Percentiles rank a stretch among this genome's conserved stretches.
Conservation (phyloP, 2,329 filamentous ascomycete species). For the Pseudogymnoascus sp. region DNA sequence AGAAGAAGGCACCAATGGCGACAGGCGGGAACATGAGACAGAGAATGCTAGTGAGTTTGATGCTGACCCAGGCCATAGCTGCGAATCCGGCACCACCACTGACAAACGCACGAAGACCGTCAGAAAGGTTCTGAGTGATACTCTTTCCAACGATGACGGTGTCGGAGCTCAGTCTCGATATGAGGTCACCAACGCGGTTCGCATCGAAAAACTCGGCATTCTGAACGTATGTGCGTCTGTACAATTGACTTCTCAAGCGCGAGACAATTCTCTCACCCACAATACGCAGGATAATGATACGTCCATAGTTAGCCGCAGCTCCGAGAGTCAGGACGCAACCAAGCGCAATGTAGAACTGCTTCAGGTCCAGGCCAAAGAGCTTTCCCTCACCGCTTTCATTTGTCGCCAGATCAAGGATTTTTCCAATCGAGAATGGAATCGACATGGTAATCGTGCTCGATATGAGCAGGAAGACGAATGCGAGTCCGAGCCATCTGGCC, state of each 20-base stretch:
- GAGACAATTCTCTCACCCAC: conserved; percentile 93
- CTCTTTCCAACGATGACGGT: conserved; percentile 98
- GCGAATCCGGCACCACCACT: conserved; percentile 83
- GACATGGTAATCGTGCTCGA: conserved; percentile 94
- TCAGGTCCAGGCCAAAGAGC: conserved; percentile 76
- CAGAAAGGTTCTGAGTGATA: conserved; percentile 94
- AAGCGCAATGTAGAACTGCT: conserved; percentile 81
- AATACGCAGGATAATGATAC: conserved; percentile 86
- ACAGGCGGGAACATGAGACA: conserved; percentile 84
- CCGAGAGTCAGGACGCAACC: conserved; percentile 71
- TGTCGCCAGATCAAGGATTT: conserved; percentile 86
- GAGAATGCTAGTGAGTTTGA: conserved; percentile 81
- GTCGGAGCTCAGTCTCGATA: conserved; percentile 90
- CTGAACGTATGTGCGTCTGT: conserved; percentile 87
- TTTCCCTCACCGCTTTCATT: conserved; percentile 57
- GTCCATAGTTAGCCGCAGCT: conserved; percentile 84
- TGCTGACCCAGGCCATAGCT: conserved; percentile 92
- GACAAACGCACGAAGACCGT: conserved; percentile 84
- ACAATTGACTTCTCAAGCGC: conserved; percentile 79
- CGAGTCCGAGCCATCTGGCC: conserved; percentile 64
- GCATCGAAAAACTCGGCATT: conserved; percentile 99
- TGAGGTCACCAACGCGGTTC: conserved; percentile 91
- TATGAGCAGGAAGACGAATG: conserved; percentile 77
- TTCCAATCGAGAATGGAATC: conserved; percentile 92
- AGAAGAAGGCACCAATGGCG: conserved; percentile 83